A percentile compares a stretch with the other conserved stretches of the same genome.
Evolutionary conservation across 2,329 filamentous ascomycete species (phyloP).

Genomic region (Penicillium sp.): DNA sequence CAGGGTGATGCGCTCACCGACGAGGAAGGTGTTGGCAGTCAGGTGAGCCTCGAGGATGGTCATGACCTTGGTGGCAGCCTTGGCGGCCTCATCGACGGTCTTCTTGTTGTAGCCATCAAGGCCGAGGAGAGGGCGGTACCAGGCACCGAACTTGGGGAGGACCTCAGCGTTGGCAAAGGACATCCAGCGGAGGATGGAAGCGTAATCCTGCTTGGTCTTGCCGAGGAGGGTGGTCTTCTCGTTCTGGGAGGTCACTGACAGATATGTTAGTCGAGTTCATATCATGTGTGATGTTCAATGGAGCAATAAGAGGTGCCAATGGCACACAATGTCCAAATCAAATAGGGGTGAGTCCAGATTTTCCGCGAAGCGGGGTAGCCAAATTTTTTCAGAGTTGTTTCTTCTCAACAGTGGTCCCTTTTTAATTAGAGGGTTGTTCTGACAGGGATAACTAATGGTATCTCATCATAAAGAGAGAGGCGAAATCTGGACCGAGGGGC

Average conservation of each 20-base stretch:
- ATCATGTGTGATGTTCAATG: constrained; percentile 9
- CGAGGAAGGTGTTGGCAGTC: constrained; percentile 89
- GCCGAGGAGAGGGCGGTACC: constrained; percentile 84
- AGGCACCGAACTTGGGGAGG: constrained; percentile 66
- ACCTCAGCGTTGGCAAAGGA: constrained; percentile 93
- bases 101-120: constrained; percentile 95
- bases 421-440: constrained; percentile 76
- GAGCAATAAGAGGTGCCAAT: constrained; percentile 16
- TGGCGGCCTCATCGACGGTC: constrained; percentile 75
- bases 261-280: constrained; percentile 25
- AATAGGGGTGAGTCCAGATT: constrained; percentile 14
- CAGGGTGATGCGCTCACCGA: constrained; percentile 94
- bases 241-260: constrained; percentile 92
- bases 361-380: constrained; percentile 48
- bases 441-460: constrained; percentile 98
- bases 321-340: constrained; percentile 14
- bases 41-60: constrained; percentile 81
- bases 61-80: constrained; percentile 65
- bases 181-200: constrained; percentile 97
- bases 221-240: constrained; percentile 99
- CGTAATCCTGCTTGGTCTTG: constrained; percentile 99
- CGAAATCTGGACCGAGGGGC: constrained; percentile 3
- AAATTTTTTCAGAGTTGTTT: constrained; percentile 65
- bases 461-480: constrained; percentile 61
- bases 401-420: constrained; percentile 65